These are phyloP conservation scores for Xylaria polymorpha DNA, from an alignment of 2,329 filamentous ascomycete species.

Conservation along the genomic window DNA sequence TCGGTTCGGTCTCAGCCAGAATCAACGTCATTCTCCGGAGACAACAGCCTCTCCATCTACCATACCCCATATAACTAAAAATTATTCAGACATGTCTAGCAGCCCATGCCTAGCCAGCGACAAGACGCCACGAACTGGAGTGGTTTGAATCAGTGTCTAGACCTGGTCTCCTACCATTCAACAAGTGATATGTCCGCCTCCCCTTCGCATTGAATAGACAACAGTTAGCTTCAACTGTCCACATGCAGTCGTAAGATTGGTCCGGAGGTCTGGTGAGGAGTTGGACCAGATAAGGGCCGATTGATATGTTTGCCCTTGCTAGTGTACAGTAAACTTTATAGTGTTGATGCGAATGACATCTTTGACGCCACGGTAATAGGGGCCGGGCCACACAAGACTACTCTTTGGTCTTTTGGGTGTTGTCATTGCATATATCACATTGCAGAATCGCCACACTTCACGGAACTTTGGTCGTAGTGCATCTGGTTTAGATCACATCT, in stretches of 20 bases:
- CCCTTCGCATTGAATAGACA: neutral
- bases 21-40: neutral
- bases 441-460: neutral
- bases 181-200: neutral
- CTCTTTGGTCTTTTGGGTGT: neutral
- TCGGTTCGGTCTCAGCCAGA: slow-evolving; percentile 1
- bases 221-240: neutral
- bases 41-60: neutral
- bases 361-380: neutral
- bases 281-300: slow-evolving; percentile 21
- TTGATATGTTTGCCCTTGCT: slow-evolving; percentile 2
- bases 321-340: slow-evolving; percentile 6
- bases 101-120: slow-evolving; percentile 5
- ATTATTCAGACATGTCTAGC: slow-evolving; percentile 27
- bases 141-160: slow-evolving; percentile 27
- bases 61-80: neutral
- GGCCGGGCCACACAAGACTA: neutral
- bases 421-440: slow-evolving; percentile 6
- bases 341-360: neutral
- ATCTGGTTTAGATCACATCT: neutral
- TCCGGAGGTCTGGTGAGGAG: slow-evolving; percentile 10
- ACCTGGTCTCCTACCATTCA: neutral
- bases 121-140: slow-evolving; percentile 14
- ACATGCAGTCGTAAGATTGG: slow-evolving; percentile 3
- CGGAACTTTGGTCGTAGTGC: neutral